Evolutionary conservation across 2,329 filamentous ascomycete species (phyloP), one percentile per base, ranked within the genome.

Genomic region (Alternaria rosae): DNA sequence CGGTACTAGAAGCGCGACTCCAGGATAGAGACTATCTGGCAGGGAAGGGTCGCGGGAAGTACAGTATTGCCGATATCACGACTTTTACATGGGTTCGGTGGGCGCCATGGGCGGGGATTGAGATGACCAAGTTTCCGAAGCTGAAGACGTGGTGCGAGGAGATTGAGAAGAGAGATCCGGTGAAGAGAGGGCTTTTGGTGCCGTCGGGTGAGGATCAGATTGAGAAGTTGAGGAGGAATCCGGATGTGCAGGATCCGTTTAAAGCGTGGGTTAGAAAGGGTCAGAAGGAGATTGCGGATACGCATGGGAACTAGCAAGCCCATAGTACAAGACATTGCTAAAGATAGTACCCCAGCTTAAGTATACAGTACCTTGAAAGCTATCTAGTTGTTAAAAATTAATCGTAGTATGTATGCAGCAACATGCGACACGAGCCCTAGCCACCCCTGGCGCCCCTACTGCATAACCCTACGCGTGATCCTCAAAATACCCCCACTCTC

Each of bases 61-160:
- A 70, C 35, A 70, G 63, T 10, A 73, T 92, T 68, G 92, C 92
- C 2, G 92, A 96, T 77, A 91, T 74, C 0, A 95, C 63, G 83
- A 87, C 86, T 73, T 93, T 90, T 86, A 91, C 91, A 17, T 95
- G 92, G 92, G 86, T 94, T 8, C 82, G 87, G 5, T 79, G 79
- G n/a, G 82, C 85, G 2, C 78, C 81, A 4, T 87, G 89, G 82
- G 82, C 84, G 0, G 89, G 89, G 4, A 76, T 92, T 41, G 86
- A 92, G 43, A 85, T 94, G 51, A 81, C 87, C 0, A 88, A 92
- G 64, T 95, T 87, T 73, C 85, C 85, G 25, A 81, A 84, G 67
- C 41, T 88, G 66, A 71, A 85, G 62, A 79, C 82, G 70, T 87
- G 85, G 86, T 79, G 86, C 65, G 83, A 85, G 60, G 60, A 42